These are phyloP conservation scores for Dichomitus squalens DNA, from an alignment of 1,284 basidiomycete genomes.

Conservation along the genomic window DNA sequence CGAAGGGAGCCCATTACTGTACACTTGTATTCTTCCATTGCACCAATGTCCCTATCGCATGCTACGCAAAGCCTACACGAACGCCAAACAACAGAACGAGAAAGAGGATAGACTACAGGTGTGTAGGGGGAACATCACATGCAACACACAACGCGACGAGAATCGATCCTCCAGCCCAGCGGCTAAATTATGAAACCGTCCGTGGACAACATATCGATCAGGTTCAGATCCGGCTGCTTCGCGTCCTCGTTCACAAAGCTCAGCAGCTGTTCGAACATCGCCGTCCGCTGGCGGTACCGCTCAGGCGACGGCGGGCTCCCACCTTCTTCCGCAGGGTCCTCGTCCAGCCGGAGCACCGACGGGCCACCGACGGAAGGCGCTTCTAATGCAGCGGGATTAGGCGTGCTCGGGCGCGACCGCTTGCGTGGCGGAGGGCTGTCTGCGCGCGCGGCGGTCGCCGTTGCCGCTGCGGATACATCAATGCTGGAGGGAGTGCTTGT, in stretches of 20 bases:
- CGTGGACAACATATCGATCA: constrained; percentile 35
- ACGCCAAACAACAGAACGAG: neutral
- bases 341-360: constrained; percentile 34
- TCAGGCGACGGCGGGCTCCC: constrained; percentile 32
- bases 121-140: neutral
- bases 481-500: neutral
- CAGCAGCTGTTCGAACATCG: constrained; percentile 69
- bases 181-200: constrained; percentile 12
- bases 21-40: constrained; percentile 7
- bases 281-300: constrained; percentile 60
- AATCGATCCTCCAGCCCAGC: neutral
- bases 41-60: constrained; percentile 11
- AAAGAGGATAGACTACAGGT: neutral
- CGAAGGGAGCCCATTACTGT: neutral
- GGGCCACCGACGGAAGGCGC: too few species aligned
- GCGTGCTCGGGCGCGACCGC: constrained; percentile 17
- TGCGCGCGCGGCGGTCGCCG: neutral
- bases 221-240: constrained; percentile 56
- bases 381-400: neutral
- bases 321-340: constrained; percentile 41
- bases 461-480: neutral
- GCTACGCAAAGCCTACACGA: neutral
- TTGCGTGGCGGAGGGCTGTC: constrained; percentile 23
- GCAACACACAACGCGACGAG: neutral
- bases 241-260: constrained; percentile 60